Evolutionary conservation across 805 yeast genomes (phyloP).

Genomic region (Saccharomyces mikatae): DNA sequence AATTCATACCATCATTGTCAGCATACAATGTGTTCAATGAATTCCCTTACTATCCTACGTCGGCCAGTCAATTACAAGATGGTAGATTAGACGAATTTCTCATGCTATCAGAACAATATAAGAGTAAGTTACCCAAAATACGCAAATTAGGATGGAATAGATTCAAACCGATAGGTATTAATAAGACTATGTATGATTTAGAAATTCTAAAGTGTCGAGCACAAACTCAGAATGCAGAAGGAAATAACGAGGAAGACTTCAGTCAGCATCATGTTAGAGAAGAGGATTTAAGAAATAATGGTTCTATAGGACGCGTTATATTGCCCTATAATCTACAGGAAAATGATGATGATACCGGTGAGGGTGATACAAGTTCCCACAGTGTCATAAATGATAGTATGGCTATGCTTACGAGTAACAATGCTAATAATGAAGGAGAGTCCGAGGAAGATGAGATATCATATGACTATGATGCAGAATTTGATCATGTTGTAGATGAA

Average conservation of each 20-base stretch:
- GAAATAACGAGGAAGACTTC: conserved; percentile 1
- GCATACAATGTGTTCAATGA: conserved; percentile 20
- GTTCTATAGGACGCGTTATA: neutral
- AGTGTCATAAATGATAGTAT: conserved; percentile 2
- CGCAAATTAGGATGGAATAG: conserved; percentile 41
- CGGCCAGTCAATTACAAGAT: neutral
- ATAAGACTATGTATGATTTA: conserved; percentile 39
- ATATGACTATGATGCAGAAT: conserved; percentile 32
- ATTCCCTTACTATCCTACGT: conserved; percentile 12
- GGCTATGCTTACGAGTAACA: conserved; percentile 1
- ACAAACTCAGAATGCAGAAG: conserved; percentile 1
- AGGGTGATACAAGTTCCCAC: neutral
- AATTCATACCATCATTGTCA: conserved; percentile 11
- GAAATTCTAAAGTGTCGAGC: neutral
- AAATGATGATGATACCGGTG: conserved; percentile 18
- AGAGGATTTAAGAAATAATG: neutral
- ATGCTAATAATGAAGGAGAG: conserved; percentile 1
- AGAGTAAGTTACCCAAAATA: conserved; percentile 18
- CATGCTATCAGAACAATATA: conserved; percentile 15
- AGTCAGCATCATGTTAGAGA: neutral
- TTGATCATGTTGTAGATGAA: conserved; percentile 26
- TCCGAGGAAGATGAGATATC: conserved; percentile 27
- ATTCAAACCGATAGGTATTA: conserved; percentile 52
- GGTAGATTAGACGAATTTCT: conserved; percentile 14
- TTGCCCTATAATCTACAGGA: conserved; percentile 24